A percentile compares a stretch with the other conserved stretches of the same genome.
These are phyloP conservation scores for Isoetes engelmannii DNA, from an alignment of 83 land plant genomes.

Conservation along the genomic window DNA sequence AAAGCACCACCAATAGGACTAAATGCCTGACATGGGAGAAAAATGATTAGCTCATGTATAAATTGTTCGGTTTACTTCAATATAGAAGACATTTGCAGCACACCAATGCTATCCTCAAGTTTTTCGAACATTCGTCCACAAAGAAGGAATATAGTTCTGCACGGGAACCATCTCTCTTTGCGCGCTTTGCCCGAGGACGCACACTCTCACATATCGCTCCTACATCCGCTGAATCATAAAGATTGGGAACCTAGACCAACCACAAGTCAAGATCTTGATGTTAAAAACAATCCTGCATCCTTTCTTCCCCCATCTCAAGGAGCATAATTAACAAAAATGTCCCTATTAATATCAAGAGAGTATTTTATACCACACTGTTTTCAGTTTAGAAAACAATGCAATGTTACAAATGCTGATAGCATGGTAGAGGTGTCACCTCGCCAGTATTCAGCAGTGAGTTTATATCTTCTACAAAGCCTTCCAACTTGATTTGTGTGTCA, in stretches of 20 bases:
- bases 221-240: conserved; percentile 28
- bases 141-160: conserved; percentile 27
- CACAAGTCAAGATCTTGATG: background rate
- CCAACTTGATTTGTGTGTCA: conserved; percentile 34
- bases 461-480: conserved; percentile 37
- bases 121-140: conserved; percentile 30
- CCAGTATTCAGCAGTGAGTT: conserved; percentile 35
- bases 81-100: background rate
- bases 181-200: conserved; percentile 29
- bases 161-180: conserved; percentile 33
- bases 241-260: conserved; percentile 27
- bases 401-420: background rate
- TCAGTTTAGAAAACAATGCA: too few species aligned
- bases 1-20: conserved; percentile 36
- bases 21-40: conserved; percentile 17
- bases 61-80: background rate
- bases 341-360: too few species aligned
- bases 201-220: conserved; percentile 27
- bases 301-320: too few species aligned
- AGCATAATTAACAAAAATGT: too few species aligned
- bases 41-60: background rate
- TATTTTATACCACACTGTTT: too few species aligned
- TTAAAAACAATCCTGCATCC: background rate
- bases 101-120: conserved; percentile 32
- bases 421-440: conserved; percentile 16